phyloP scores from a whole-genome alignment of 2,329 filamentous ascomycete genomes.

The Hypocreales sp. region DNA sequence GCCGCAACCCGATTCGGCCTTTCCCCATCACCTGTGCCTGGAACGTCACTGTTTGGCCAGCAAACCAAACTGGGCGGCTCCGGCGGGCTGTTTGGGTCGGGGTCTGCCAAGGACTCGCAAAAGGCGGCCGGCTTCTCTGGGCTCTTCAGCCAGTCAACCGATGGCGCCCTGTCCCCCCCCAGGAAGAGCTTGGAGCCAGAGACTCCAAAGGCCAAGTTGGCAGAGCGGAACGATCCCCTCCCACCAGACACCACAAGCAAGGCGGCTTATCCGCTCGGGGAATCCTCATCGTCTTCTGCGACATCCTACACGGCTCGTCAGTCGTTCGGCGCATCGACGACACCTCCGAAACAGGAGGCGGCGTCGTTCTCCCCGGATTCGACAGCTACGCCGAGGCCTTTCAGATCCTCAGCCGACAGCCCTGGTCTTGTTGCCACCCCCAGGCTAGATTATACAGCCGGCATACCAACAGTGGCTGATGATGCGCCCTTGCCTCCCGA shows the following conservation, averaged over 20 bases:
- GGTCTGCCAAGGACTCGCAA: constrained; percentile 11
- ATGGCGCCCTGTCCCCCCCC: not conserved
- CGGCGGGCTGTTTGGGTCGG: constrained; percentile 14
- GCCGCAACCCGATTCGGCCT: constrained; percentile 30
- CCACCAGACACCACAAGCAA: constrained; percentile 42
- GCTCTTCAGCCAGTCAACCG: constrained; percentile 9
- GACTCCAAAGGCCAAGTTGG: constrained; percentile 21
- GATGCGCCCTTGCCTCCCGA: constrained; percentile 18
- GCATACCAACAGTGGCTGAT: constrained; percentile 5
- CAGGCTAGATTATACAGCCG: constrained; percentile 9
- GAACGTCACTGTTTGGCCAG: constrained; percentile 18
- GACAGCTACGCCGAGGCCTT: constrained; percentile 8
- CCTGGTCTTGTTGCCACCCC: constrained; percentile 19
- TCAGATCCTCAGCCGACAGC: constrained; percentile 5
- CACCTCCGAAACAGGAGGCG: constrained; percentile 12
- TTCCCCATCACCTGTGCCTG: constrained; percentile 16
- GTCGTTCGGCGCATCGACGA: constrained; percentile 14
- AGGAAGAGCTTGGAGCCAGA: constrained; percentile 7
- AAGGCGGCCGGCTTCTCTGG: constrained; percentile 9
- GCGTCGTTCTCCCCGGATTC: constrained; percentile 29
- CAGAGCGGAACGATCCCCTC: constrained; percentile 25
- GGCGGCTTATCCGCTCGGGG: constrained; percentile 29
- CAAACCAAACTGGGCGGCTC: constrained; percentile 11
- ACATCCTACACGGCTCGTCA: constrained; percentile 18
- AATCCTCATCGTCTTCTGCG: constrained; percentile 36